Percentiles rank a stretch among this genome's conserved stretches.
phyloP scores from a whole-genome alignment of 2,329 filamentous ascomycete genomes.

The Calonectria crousiana region DNA sequence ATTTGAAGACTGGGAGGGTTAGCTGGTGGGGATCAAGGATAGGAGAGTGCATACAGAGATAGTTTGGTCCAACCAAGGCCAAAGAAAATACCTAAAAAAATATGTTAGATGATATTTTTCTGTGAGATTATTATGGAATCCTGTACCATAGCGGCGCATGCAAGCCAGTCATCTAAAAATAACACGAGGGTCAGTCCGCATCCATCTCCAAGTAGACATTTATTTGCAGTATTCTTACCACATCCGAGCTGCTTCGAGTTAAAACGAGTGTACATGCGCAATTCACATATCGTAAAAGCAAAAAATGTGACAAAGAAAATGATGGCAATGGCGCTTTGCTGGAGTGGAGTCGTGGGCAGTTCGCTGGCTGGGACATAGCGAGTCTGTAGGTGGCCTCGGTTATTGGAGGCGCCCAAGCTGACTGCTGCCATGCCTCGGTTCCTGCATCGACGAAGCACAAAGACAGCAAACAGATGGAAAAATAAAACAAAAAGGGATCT shows the following conservation, averaged over 20 bases:
- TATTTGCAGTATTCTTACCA: conserved; percentile 22
- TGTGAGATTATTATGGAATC: neutral
- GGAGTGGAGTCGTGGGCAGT: conserved; percentile 30
- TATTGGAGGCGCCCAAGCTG: neutral
- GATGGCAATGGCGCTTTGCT: conserved; percentile 35
- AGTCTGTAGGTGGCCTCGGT: conserved; percentile 9
- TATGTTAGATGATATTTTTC: neutral
- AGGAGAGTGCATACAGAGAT: conserved; percentile 26
- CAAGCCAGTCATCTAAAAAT: conserved; percentile 35
- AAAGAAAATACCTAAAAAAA: conserved; percentile 29
- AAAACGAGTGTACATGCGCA: conserved; percentile 34
- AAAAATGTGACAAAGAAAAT: conserved; percentile 35
- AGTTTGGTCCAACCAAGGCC: conserved; percentile 29
- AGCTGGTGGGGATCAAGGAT: rapidly evolving
- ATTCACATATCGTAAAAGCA: conserved; percentile 27
- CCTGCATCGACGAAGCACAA: neutral
- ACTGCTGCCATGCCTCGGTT: neutral
- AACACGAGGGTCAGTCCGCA: neutral
- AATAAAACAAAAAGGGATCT: neutral
- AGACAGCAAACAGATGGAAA: neutral
- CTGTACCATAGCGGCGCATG: conserved; percentile 32
- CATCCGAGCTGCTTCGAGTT: conserved; percentile 33
- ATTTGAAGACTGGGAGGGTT: conserved; percentile 28
- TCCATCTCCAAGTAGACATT: neutral
- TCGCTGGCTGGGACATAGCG: conserved; percentile 28